Base-by-base conservation (phyloP, 1,284 basidiomycete species). In the Pseudozyma hubeiensis region DNA sequence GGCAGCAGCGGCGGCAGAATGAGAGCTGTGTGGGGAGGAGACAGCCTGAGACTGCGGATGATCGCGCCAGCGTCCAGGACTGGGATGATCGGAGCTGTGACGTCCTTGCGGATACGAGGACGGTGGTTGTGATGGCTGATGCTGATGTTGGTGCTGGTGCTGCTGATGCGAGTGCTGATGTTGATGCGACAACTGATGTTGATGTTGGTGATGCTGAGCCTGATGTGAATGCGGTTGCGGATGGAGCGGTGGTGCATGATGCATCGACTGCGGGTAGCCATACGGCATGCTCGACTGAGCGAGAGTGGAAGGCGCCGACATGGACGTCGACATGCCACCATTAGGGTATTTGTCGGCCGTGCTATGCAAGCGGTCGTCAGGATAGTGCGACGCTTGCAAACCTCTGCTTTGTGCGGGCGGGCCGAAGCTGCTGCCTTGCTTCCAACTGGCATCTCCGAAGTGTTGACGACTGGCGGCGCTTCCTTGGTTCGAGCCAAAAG, bases 41-140 rank as follows among this genome's bases (percentile, higher is more conserved):
- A 49, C 49, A 33, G 53, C 52, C 17, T 61, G 57, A 3, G 50
- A 46, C 9, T 50, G 35, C 7, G 64, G 44, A 33, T 61, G 70
- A 4, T 73, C 64, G 14, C 70, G 70, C 70, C 70, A 73, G n/a
- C 64, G 52, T 13, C 61, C 61, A 11, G 70, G 70, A 41, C 70
- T 73, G 1, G 59, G 41, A 47, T 53, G 60, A 19, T 73, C 70
- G 4, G 53, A 17, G 50, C 35, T 47, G 41, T 64, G 70, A 52
- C 70, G 61, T 24, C 19, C 48, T 16, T 69, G 66, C 7, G 52
- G 30, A 53, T 64, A 55, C 7, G 39, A 43, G 10, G 52, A 39
- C 9, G 49, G 37, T 7, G 29, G 37, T 24, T 58, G 55, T 31
- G 45, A 40, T 30, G 45, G 55, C 31, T 46, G 52, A 17, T 45